These are phyloP conservation scores for Penicillium hesseltinei DNA, from an alignment of 2,329 filamentous ascomycete species.

Conservation along the genomic window DNA sequence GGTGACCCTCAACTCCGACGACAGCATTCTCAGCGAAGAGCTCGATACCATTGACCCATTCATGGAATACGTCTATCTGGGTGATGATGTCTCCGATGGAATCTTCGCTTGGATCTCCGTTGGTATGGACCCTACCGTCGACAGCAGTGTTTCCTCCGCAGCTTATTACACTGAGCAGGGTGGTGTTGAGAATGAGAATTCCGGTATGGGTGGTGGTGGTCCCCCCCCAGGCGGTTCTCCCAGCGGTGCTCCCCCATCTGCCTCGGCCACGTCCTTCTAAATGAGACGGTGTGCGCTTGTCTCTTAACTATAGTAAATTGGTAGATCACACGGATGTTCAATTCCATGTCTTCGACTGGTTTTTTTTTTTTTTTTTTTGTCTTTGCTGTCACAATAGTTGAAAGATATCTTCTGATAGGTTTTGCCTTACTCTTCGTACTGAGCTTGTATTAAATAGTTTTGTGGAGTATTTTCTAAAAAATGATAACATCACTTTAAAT, in stretches of 20 bases:
- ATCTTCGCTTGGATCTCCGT: slow-evolving; percentile 56
- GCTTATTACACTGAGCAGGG: slow-evolving; percentile 36
- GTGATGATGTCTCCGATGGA: slow-evolving; percentile 52
- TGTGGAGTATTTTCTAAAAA: too few relatives aligned
- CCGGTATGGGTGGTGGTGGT: slow-evolving; percentile 17
- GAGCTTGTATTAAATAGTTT: too few relatives aligned
- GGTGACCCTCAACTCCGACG: slow-evolving; percentile 52
- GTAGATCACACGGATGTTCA: neutral
- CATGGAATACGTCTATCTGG: slow-evolving; percentile 57
- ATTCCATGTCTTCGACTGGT: neutral
- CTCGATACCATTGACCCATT: slow-evolving; percentile 57
- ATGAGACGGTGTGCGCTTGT: neutral
- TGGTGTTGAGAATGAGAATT: slow-evolving; percentile 32
- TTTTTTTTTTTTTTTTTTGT: neutral
- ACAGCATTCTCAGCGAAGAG: slow-evolving; percentile 51
- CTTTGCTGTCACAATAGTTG: too few relatives aligned
- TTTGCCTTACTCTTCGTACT: neutral
- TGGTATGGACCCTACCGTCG: slow-evolving; percentile 47
- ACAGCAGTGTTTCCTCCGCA: slow-evolving; percentile 28
- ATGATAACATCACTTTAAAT: too few relatives aligned
- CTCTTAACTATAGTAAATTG: neutral
- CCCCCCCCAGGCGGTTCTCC: neutral
- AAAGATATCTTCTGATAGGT: neutral
- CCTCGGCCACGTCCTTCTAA: neutral
- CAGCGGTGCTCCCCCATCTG: neutral